Conservation (phyloP, 163 green algal genomes). For the Chlorella variabilis region DNA sequence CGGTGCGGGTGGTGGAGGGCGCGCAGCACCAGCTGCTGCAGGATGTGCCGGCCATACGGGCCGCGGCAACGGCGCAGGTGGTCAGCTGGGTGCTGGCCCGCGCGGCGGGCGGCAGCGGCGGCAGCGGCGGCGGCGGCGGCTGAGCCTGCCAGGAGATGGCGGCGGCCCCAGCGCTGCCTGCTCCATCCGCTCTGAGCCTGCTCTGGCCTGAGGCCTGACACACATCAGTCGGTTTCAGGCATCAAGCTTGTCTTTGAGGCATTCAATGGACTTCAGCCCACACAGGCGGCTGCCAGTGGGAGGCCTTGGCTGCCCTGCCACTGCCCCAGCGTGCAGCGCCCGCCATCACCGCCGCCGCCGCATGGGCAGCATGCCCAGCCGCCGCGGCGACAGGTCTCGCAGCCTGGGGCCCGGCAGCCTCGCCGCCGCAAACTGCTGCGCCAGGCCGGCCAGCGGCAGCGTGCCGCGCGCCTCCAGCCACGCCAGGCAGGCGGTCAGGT, state of each 20-base stretch:
- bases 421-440: not conserved
- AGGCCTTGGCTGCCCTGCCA: too few species aligned
- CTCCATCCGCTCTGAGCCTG: too few species aligned
- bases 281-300: too few species aligned
- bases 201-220: too few species aligned
- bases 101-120: too few species aligned
- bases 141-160: too few species aligned
- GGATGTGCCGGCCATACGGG: not conserved
- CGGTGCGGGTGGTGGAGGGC: not conserved
- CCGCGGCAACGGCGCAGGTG: not conserved
- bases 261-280: too few species aligned
- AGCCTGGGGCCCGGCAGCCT: not conserved
- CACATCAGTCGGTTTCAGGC: too few species aligned
- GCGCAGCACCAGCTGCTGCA: slow-evolving; percentile 7
- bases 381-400: not conserved
- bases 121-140: too few species aligned
- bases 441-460: slow-evolving; percentile 17
- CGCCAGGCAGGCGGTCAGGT: slow-evolving; percentile 18
- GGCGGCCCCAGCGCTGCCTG: too few species aligned
- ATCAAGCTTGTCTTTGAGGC: too few species aligned
- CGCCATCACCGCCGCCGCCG: not conserved
- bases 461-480: slow-evolving; percentile 9
- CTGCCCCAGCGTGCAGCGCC: too few species aligned
- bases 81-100: not conserved
- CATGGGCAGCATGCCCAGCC: slow-evolving; percentile 21